phyloP scores from a whole-genome alignment of 1,139 yeast genomes.

The Debaryomycetaceae sp. region DNA sequence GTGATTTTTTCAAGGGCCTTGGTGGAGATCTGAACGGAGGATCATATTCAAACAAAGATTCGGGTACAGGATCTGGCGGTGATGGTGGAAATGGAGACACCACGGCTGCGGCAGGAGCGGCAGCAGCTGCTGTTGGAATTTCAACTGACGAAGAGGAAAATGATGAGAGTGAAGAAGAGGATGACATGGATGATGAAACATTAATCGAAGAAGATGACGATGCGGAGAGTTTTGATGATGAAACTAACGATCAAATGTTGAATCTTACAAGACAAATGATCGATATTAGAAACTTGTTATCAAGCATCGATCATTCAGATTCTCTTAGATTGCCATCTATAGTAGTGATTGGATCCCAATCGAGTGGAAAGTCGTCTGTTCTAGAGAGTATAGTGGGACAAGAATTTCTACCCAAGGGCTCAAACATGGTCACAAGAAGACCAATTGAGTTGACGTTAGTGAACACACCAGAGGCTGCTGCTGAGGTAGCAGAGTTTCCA shows the following conservation, averaged over 20 bases:
- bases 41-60: not conserved
- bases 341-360: slow-evolving; percentile 96
- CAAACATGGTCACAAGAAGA: slow-evolving; percentile 93
- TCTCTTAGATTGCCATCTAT: slow-evolving; percentile 85
- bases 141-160: slow-evolving; percentile 29
- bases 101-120: slow-evolving; percentile 41
- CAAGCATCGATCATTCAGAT: slow-evolving; percentile 74
- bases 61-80: slow-evolving; percentile 21
- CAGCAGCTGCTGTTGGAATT: slow-evolving; percentile 47
- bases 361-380: slow-evolving; percentile 94
- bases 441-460: slow-evolving; percentile 92
- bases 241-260: slow-evolving; percentile 73
- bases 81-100: slow-evolving; percentile 31
- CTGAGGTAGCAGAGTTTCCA: slow-evolving; percentile 92
- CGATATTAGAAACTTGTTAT: slow-evolving; percentile 79
- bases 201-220: slow-evolving; percentile 32
- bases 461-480: slow-evolving; percentile 77
- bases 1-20: slow-evolving; percentile 35
- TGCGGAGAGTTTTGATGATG: slow-evolving; percentile 45
- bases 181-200: slow-evolving; percentile 30
- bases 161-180: slow-evolving; percentile 14
- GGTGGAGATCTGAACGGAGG: slow-evolving; percentile 13
- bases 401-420: slow-evolving; percentile 90
- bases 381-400: slow-evolving; percentile 92
- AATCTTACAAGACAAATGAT: slow-evolving; percentile 93